Percentiles rank a stretch among this genome's conserved stretches.
These are phyloP conservation scores for Symbiodinium natans DNA, from an alignment of 73 alveolate species.

Conservation along the genomic window DNA sequence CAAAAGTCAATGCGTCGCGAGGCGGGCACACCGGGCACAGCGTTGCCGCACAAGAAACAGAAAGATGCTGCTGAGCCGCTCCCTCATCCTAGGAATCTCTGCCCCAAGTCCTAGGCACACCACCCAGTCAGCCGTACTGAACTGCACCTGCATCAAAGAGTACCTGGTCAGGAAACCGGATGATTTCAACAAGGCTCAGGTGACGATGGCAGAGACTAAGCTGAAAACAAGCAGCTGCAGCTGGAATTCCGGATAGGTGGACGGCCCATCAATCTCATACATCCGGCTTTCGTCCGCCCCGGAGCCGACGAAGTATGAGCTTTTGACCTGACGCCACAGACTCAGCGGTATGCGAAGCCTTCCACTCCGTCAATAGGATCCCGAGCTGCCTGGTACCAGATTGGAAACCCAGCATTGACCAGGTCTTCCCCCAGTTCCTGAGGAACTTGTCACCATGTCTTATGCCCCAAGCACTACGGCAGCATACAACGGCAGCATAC, in stretches of 20 bases:
- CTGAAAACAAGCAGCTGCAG: not conserved
- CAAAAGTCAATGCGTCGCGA: not conserved
- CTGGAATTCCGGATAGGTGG: not conserved
- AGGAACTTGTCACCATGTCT: not conserved
- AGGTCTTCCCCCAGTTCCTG: not conserved
- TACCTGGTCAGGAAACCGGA: not conserved
- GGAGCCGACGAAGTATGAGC: not conserved
- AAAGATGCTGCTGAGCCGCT: constrained; percentile 9
- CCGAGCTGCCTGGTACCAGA: not conserved
- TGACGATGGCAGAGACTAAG: not conserved
- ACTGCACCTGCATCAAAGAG: constrained; percentile 45
- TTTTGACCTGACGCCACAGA: not conserved
- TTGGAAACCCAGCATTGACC: not conserved
- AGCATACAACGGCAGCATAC: too few relatives aligned
- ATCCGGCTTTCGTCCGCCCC: not conserved
- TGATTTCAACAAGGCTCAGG: not conserved
- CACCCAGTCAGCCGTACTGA: constrained; percentile 60
- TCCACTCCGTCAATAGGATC: not conserved
- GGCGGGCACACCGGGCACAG: not conserved
- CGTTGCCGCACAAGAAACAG: not conserved
- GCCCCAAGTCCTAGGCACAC: constrained; percentile 16
- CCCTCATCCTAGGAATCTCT: constrained; percentile 53
- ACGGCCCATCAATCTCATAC: constrained; percentile 43
- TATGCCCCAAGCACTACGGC: not conserved
- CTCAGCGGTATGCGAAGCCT: not conserved